Base-by-base conservation (phyloP, 2,329 filamentous ascomycete genomes). In the Xylogone sp. region DNA sequence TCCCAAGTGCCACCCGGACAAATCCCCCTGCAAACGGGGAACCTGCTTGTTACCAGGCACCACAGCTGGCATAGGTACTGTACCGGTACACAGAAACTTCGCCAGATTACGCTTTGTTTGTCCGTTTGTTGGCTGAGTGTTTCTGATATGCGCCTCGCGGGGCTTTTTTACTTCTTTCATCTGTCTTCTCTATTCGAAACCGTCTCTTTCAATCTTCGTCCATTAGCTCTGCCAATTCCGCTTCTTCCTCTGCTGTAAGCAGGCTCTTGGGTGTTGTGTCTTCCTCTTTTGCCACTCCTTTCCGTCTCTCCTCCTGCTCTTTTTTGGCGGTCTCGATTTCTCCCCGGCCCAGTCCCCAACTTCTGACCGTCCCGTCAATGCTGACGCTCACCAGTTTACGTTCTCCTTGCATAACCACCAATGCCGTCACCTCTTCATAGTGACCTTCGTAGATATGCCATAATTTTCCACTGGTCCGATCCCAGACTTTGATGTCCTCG, bases 401-500 rank as follows among this genome's bases (percentile, higher is more conserved):
- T 19, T 72, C 74, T 4, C 71, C 71, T 21, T 70, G 67, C 22
- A 91, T 67, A 46, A 95, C 66, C 1, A 87, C 75, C 43, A 97
- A 70, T 31, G 86, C 90, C 1, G 90, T 97, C 13, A 99, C 86
- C 69, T 97, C 94, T 64, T 99, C 91, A 65, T 83, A 97, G 71
- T 99, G 94, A 0, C 94, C 94, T 34, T 82, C 79, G 54, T 93
- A 84, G 7, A 80, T 79, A 67, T 88, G 88, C 64, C 87, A 80
- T 27, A 95, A 73, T 65, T 86, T 83, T 3, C 89, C 90, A 8
- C 83, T 86, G 54, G 83, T 65, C 45, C 79, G 72, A 67, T 96
- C 87, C 93, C 93, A 99, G 8, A 97, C 80, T 61, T 95, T 88
- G 53, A 99, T 78, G 61, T 96, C 84, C 70, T 99, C 94, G 63